Conservation (phyloP, 257 asterid species). For the Capsicum chinense region DNA sequence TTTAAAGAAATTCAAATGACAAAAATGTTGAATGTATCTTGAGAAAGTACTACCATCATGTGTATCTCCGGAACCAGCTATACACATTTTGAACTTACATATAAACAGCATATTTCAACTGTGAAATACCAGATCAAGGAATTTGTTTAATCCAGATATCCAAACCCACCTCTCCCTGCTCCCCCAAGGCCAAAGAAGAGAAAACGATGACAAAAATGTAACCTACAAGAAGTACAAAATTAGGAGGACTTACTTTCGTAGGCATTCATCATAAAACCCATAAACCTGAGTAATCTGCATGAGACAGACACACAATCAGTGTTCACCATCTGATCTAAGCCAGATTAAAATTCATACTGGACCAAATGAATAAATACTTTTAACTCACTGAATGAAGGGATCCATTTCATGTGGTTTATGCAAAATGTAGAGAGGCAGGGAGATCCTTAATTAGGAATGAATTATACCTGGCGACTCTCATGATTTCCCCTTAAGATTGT, state of each 20-base stretch:
- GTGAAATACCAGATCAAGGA: slow-evolving; percentile 17
- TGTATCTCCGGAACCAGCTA: neutral
- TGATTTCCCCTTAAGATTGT: slow-evolving; percentile 84
- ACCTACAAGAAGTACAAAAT: slow-evolving; percentile 12
- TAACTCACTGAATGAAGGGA: slow-evolving; percentile 5
- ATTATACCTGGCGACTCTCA: slow-evolving; percentile 73
- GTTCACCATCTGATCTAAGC: neutral
- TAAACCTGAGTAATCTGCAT: slow-evolving; percentile 81
- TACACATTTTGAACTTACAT: neutral
- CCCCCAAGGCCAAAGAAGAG: neutral
- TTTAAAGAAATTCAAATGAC: slow-evolving; percentile 1
- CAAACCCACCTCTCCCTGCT: neutral
- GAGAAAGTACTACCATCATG: neutral
- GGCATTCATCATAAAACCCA: slow-evolving; percentile 82
- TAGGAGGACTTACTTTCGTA: slow-evolving; percentile 67
- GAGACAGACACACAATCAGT: slow-evolving; percentile 30
- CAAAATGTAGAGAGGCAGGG: neutral
- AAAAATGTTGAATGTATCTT: neutral
- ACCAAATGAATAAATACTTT: neutral
- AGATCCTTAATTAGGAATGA: neutral
- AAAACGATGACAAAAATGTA: neutral
- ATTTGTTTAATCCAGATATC: neutral
- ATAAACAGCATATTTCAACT: neutral
- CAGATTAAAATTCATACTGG: neutral
- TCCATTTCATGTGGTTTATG: slow-evolving; percentile 16